Percentiles rank a stretch among this genome's conserved stretches.
These are phyloP conservation scores for Cutaneotrichosporon curvatum DNA, from an alignment of 1,284 basidiomycete species.

Conservation along the genomic window DNA sequence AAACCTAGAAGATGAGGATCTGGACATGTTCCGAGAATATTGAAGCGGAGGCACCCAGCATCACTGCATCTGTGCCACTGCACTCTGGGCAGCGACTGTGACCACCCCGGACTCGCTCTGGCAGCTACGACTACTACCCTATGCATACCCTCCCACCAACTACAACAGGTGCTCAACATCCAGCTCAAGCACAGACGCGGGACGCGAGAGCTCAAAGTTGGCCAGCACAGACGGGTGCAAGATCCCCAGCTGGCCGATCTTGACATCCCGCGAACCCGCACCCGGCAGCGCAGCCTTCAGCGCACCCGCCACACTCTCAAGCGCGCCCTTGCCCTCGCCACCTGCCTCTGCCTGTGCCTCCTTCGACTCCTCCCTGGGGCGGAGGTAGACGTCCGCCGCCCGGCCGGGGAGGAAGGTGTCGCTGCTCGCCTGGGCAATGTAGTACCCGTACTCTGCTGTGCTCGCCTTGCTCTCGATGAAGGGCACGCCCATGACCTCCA, in stretches of 20 bases:
- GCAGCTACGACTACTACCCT: too few species aligned
- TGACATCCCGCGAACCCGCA: slow-evolving; percentile 52
- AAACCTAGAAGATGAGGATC: too few species aligned
- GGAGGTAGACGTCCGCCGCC: slow-evolving; percentile 82
- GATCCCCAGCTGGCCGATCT: slow-evolving; percentile 78
- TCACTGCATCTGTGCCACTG: too few species aligned
- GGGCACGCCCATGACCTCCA: slow-evolving; percentile 89
- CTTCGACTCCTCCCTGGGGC: slow-evolving; percentile 48
- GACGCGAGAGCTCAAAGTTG: slow-evolving; percentile 87
- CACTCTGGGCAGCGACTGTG: too few species aligned
- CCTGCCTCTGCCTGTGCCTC: neutral
- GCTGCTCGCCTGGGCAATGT: slow-evolving; percentile 80
- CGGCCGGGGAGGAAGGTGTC: slow-evolving; percentile 91
- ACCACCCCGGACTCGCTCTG: too few species aligned
- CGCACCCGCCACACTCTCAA: slow-evolving; percentile 41
- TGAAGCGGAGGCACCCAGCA: too few species aligned
- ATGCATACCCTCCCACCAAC: slow-evolving; percentile 1
- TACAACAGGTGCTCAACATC: slow-evolving; percentile 87
- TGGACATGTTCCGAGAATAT: too few species aligned
- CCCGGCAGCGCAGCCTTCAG: slow-evolving; percentile 44
- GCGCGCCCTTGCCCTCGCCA: too few species aligned
- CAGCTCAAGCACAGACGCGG: slow-evolving; percentile 94
- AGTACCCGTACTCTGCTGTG: slow-evolving; percentile 70
- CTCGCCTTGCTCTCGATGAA: slow-evolving; percentile 58
- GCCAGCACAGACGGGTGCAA: slow-evolving; percentile 83